phyloP scores from a whole-genome alignment of 177 flowering plant genomes.

The Telopea speciosissima region DNA sequence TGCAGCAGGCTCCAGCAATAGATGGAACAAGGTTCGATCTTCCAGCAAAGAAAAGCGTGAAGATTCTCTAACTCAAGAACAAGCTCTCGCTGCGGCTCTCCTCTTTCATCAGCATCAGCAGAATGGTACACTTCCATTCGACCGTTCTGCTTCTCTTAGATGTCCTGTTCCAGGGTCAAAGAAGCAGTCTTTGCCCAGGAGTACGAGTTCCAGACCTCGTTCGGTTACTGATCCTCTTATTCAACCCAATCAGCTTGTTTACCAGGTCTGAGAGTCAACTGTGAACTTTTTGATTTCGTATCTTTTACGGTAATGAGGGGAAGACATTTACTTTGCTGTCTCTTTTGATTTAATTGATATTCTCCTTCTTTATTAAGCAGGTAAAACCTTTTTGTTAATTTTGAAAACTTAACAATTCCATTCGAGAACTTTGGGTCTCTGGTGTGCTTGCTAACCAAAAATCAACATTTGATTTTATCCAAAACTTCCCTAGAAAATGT shows the following conservation, averaged over 20 bases:
- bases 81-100: constrained; percentile 70
- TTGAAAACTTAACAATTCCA: neutral
- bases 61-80: constrained; percentile 53
- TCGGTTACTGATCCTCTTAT: constrained; percentile 81
- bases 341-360: neutral
- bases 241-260: constrained; percentile 85
- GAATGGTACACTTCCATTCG: constrained; percentile 41
- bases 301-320: neutral
- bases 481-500: no score
- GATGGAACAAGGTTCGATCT: constrained; percentile 56
- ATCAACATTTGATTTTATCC: no score
- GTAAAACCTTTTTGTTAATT: neutral
- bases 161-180: constrained; percentile 33
- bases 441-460: no score
- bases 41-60: constrained; percentile 40
- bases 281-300: neutral
- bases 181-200: constrained; percentile 58
- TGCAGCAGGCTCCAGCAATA: constrained; percentile 23
- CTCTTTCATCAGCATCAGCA: constrained; percentile 46
- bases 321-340: neutral
- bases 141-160: constrained; percentile 72
- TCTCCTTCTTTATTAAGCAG: no score
- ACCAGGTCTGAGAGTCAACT: constrained; percentile 40
- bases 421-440: no score
- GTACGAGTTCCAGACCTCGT: constrained; percentile 77